A percentile compares a stretch with the other conserved stretches of the same genome.
phyloP scores from a whole-genome alignment of 495 filamentous ascomycete genomes.

The Podospora pseudocomata region DNA sequence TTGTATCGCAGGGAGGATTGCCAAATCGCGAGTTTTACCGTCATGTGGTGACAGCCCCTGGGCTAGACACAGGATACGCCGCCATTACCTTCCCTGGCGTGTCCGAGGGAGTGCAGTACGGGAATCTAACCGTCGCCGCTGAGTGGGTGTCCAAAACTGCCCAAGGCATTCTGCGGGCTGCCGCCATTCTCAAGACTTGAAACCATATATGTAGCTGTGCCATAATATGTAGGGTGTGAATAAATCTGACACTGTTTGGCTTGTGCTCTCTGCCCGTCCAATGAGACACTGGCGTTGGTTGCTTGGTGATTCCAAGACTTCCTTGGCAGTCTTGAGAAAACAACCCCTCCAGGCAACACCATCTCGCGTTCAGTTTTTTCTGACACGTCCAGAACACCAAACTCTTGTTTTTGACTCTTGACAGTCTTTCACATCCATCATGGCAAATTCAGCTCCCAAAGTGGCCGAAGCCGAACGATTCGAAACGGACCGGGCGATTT shows the following conservation, averaged over 20 bases:
- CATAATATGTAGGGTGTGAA: background rate
- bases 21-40: slow-evolving; percentile 79
- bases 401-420: background rate
- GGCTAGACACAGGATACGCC: slow-evolving; percentile 37
- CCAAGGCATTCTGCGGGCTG: slow-evolving; percentile 57
- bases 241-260: background rate
- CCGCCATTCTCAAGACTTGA: slow-evolving; percentile 41
- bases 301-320: background rate
- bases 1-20: slow-evolving; percentile 72
- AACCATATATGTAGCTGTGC: background rate
- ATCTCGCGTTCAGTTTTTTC: background rate
- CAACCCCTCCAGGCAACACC: background rate
- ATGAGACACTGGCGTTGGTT: background rate
- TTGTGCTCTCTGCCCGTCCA: background rate
- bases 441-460: slow-evolving; percentile 12
- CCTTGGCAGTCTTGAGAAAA: background rate
- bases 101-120: slow-evolving; percentile 66
- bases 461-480: slow-evolving; percentile 28
- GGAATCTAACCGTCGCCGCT: slow-evolving; percentile 62
- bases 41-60: slow-evolving; percentile 76
- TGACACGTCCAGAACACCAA: background rate
- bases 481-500: slow-evolving; percentile 31
- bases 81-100: slow-evolving; percentile 70
- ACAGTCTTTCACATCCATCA: background rate
- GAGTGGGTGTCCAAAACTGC: slow-evolving; percentile 69